Evolutionary conservation across 208 protist species (phyloP).

Genomic region (Crithidia acanthocephali): DNA sequence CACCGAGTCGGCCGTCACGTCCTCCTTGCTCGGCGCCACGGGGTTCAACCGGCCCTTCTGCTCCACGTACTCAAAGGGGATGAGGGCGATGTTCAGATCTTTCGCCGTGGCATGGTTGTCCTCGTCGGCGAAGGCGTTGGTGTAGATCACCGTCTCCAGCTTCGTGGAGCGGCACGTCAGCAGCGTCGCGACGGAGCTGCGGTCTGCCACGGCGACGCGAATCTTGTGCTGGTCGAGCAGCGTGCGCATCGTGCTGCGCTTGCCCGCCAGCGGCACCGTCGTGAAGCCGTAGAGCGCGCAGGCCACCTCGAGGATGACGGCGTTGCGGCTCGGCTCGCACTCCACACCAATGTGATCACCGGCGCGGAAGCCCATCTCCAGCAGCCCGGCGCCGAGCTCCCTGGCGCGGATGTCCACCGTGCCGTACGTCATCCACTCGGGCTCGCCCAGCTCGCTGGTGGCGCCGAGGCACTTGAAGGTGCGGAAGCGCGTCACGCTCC

Average conservation of each 20-base stretch:
- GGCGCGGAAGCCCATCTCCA: constrained; percentile 49
- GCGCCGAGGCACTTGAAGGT: constrained; percentile 67
- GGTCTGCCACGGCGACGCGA: constrained; percentile 68
- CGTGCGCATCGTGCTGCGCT: constrained; percentile 51
- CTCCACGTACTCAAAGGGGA: constrained; percentile 70
- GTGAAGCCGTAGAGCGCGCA: constrained; percentile 74
- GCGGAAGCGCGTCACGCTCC: constrained; percentile 56
- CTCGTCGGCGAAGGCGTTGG: constrained; percentile 60
- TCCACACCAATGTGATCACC: constrained; percentile 86
- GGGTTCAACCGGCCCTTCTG: constrained; percentile 52
- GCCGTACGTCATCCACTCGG: constrained; percentile 77
- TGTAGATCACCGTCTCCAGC: constrained; percentile 77
- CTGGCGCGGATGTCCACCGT: constrained; percentile 64
- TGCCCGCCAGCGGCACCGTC: constrained; percentile 73
- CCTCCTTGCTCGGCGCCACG: constrained; percentile 24
- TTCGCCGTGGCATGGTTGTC: constrained; percentile 64
- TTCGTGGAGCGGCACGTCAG: constrained; percentile 79
- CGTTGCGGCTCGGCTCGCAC: constrained; percentile 62
- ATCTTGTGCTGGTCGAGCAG: constrained; percentile 80
- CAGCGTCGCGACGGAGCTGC: constrained; percentile 60
- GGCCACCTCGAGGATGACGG: constrained; percentile 71
- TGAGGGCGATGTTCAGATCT: constrained; percentile 81
- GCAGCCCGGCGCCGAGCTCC: constrained; percentile 75
- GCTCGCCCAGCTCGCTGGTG: constrained; percentile 48
- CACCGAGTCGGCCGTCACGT: constrained; percentile 40